phyloP scores from a whole-genome alignment of 768 basidiomycete species.

The Pisolithus orientalis region DNA sequence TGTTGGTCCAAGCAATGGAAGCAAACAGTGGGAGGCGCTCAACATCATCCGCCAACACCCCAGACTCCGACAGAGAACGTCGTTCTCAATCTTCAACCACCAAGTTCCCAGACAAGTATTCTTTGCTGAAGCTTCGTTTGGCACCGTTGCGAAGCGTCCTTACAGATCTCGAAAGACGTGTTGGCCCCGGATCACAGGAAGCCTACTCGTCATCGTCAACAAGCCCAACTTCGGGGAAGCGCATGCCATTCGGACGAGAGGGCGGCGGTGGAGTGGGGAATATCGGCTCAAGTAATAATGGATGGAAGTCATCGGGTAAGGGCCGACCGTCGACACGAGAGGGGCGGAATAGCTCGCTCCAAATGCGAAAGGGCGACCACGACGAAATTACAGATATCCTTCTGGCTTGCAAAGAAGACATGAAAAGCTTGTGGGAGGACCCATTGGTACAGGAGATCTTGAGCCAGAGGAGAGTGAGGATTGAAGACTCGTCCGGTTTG shows the following conservation, averaged over 20 bases:
- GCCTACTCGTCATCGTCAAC: too few species aligned
- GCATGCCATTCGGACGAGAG: too few species aligned
- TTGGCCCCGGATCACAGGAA: slow-evolving; percentile 45
- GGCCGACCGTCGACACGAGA: too few species aligned
- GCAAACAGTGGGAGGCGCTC: slow-evolving; percentile 19
- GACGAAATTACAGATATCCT: slow-evolving; percentile 50
- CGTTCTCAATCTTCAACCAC: slow-evolving; percentile 10
- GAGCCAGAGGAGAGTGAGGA: slow-evolving; percentile 40
- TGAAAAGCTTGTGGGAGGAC: slow-evolving; percentile 69
- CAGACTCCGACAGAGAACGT: slow-evolving; percentile 10
- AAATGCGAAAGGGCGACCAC: slow-evolving; percentile 36
- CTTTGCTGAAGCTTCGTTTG: slow-evolving; percentile 51
- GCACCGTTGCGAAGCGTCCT: slow-evolving; percentile 53
- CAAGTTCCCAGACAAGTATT: slow-evolving; percentile 58
- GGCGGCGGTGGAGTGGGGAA: too few species aligned
- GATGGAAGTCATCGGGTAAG: too few species aligned
- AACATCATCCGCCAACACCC: background rate
- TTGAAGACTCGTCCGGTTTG: slow-evolving; percentile 77
- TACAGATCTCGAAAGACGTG: slow-evolving; percentile 48
- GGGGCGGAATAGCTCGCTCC: slow-evolving; percentile 7
- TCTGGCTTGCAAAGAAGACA: slow-evolving; percentile 56
- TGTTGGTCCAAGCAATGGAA: slow-evolving; percentile 52
- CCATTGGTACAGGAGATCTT: slow-evolving; percentile 55
- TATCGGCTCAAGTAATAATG: too few species aligned
- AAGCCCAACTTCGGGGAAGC: too few species aligned